phyloP scores from a whole-genome alignment of 768 basidiomycete species.

The Amylocystis lapponica region DNA sequence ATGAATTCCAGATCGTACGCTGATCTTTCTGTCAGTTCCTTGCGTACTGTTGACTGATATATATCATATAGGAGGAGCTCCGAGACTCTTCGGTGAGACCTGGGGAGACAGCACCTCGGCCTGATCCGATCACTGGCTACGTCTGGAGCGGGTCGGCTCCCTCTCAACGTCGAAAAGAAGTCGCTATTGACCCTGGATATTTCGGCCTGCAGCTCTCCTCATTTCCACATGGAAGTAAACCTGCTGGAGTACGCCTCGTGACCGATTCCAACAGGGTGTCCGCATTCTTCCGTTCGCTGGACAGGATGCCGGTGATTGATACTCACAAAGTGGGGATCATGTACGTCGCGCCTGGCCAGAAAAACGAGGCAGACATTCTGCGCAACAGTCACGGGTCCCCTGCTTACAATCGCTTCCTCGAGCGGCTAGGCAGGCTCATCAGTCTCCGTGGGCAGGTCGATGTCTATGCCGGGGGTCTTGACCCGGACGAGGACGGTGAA shows the following conservation, averaged over 20 bases:
- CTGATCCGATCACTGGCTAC: conserved; percentile 77
- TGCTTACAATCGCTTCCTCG: conserved; percentile 89
- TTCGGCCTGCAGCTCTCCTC: conserved; percentile 83
- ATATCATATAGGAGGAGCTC: neutral
- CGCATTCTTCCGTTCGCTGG: conserved; percentile 61
- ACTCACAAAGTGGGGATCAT: conserved; percentile 95
- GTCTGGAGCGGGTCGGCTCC: conserved; percentile 86
- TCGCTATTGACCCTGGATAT: conserved; percentile 79
- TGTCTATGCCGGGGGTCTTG: conserved; percentile 88
- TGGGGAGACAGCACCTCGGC: conserved; percentile 26
- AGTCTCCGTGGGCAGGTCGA: conserved; percentile 85
- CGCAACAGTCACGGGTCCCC: conserved; percentile 90
- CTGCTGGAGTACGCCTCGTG: conserved; percentile 40
- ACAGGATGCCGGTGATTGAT: conserved; percentile 90
- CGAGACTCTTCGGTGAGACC: neutral
- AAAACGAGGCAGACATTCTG: conserved; percentile 77
- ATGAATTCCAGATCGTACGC: neutral
- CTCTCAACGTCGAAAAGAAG: conserved; percentile 84
- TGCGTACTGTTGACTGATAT: neutral
- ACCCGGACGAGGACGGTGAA: conserved; percentile 89
- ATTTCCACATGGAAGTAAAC: conserved; percentile 49
- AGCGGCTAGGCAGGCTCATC: conserved; percentile 84
- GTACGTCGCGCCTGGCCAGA: conserved; percentile 93
- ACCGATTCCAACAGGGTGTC: conserved; percentile 49
- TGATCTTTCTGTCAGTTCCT: neutral